These are phyloP conservation scores for Anisodus acutangulus DNA, from an alignment of 257 asterid species.

Conservation along the genomic window DNA sequence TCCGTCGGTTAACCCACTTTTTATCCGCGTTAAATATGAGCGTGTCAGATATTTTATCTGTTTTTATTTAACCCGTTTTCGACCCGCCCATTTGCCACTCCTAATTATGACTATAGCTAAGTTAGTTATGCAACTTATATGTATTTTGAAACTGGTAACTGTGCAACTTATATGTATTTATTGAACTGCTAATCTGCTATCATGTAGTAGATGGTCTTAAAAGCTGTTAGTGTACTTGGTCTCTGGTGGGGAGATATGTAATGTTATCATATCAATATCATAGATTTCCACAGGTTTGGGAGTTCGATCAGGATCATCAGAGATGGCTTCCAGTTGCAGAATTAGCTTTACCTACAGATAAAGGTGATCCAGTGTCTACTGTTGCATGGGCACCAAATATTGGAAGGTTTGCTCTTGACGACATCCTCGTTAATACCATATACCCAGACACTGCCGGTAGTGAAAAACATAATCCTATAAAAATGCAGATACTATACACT, in stretches of 20 bases:
- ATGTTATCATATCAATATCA: constrained; percentile 33
- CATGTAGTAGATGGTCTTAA: constrained; percentile 16
- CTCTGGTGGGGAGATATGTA: constrained; percentile 22
- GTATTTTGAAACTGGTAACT: neutral
- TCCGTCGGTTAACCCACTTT: too few relatives aligned
- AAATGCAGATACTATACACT: too few relatives aligned
- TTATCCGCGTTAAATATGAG: too few relatives aligned
- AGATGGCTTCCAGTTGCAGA: constrained; percentile 99
- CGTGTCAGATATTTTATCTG: too few relatives aligned
- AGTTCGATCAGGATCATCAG: constrained; percentile 93
- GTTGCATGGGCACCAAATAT: constrained; percentile 96
- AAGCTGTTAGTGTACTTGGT: neutral
- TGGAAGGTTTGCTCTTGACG: constrained; percentile 57
- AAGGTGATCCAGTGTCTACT: constrained; percentile 63
- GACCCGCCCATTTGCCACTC: too few relatives aligned
- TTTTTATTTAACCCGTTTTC: too few relatives aligned
- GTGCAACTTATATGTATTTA: neutral
- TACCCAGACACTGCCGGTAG: neutral
- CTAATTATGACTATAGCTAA: neutral
- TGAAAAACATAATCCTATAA: neutral
- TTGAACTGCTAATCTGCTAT: constrained; percentile 2
- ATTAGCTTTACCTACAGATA: constrained; percentile 77
- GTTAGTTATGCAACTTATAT: neutral
- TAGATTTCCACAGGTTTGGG: constrained; percentile 76
- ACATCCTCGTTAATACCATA: neutral